Evolutionary conservation across 306 rosid species (phyloP).

Genomic region (Spatholobus suberectus): DNA sequence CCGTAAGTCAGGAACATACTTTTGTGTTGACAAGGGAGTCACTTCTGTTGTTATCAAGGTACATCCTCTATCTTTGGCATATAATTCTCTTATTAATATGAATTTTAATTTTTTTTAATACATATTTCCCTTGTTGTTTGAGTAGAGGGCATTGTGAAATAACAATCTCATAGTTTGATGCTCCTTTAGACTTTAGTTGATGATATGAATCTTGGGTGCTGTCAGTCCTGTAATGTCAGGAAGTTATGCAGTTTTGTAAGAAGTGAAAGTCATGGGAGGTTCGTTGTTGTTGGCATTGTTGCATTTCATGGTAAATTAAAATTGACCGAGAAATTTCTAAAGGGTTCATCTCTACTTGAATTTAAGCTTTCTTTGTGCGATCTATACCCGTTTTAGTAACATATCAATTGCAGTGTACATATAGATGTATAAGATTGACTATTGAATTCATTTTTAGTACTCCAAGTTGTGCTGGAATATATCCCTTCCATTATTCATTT

Average conservation of each 20-base stretch:
- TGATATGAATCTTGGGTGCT: neutral
- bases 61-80: neutral
- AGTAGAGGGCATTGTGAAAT: slow-evolving; percentile 7
- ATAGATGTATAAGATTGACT: neutral
- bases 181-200: slow-evolving; percentile 9
- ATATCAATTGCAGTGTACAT: neutral
- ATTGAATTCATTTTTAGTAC: slow-evolving; percentile 1
- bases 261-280: neutral
- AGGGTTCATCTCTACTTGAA: neutral
- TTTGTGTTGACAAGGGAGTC: slow-evolving; percentile 95
- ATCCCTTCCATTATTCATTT: neutral
- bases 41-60: slow-evolving; percentile 98
- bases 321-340: neutral
- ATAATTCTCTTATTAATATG: neutral
- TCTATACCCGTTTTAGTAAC: neutral
- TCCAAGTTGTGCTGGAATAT: neutral
- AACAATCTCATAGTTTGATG: neutral
- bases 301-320: slow-evolving; percentile 6
- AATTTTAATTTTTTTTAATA: neutral
- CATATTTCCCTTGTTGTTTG: slow-evolving; percentile 14
- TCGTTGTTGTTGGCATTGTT: slow-evolving; percentile 4
- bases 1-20: slow-evolving; percentile 92
- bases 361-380: neutral
- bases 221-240: slow-evolving; percentile 2
- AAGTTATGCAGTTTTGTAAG: slow-evolving; percentile 11